phyloP scores from a whole-genome alignment of 1,284 basidiomycete species.

The Sutorius eximius region DNA sequence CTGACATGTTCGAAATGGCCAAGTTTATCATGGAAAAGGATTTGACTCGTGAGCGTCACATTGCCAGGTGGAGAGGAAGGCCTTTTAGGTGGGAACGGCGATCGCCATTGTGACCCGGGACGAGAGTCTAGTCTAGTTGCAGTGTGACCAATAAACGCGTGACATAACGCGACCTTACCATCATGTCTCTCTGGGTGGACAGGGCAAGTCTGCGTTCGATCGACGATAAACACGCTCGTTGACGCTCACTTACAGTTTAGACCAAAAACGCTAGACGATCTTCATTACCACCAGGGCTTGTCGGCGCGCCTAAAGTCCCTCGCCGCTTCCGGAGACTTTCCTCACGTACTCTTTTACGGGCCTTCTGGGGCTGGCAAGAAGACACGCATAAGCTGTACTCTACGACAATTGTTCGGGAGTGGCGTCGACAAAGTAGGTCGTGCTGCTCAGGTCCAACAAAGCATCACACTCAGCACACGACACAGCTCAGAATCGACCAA shows the following conservation, averaged over 20 bases:
- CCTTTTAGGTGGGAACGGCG: too few relatives aligned
- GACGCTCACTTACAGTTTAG: constrained; percentile 61
- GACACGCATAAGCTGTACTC: constrained; percentile 89
- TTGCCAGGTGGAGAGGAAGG: too few relatives aligned
- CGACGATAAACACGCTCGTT: background rate
- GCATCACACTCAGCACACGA: constrained; percentile 5
- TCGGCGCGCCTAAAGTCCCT: constrained; percentile 81
- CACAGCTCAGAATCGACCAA: constrained; percentile 96
- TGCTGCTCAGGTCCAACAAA: background rate
- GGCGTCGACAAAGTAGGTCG: constrained; percentile 87
- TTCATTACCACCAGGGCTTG: constrained; percentile 88
- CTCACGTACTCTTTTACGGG: constrained; percentile 97
- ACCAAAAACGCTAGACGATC: constrained; percentile 79
- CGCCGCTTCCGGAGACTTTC: constrained; percentile 89
- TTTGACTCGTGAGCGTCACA: too few relatives aligned
- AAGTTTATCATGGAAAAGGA: background rate
- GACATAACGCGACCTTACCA: constrained; percentile 21
- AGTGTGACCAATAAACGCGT: constrained; percentile 30
- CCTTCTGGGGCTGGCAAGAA: constrained; percentile 98
- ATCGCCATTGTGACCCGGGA: too few relatives aligned
- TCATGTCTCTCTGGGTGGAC: constrained; percentile 90
- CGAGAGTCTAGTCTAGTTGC: too few relatives aligned
- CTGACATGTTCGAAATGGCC: background rate
- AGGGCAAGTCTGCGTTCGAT: constrained; percentile 46
- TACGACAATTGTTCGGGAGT: constrained; percentile 88